A percentile compares a stretch with the other conserved stretches of the same genome.
These are phyloP conservation scores for Lasiosphaeria hispida DNA, from an alignment of 495 filamentous ascomycete species.

Conservation along the genomic window DNA sequence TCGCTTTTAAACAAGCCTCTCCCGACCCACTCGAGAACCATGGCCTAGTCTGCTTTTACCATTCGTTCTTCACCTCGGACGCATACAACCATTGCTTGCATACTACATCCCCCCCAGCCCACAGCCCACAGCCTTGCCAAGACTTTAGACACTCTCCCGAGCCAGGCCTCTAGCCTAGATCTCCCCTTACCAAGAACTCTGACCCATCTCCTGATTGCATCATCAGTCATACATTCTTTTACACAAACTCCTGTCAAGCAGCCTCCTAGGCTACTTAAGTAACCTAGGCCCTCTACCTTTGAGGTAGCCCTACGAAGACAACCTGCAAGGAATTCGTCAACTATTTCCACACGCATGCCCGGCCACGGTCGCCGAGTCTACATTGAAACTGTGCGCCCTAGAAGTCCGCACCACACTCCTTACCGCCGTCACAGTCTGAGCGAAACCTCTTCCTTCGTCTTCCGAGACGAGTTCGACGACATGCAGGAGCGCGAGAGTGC, in stretches of 20 bases:
- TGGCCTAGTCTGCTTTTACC: slow-evolving; percentile 5
- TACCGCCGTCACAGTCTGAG: slow-evolving; percentile 17
- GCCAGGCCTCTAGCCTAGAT: background rate
- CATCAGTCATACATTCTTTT: background rate
- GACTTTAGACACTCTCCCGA: background rate
- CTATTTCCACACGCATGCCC: slow-evolving; percentile 17
- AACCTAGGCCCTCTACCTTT: background rate
- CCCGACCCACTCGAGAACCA: slow-evolving; percentile 7
- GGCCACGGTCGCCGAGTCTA: slow-evolving; percentile 22
- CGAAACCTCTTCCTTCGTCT: slow-evolving; percentile 21
- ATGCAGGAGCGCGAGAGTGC: slow-evolving; percentile 23
- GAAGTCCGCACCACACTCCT: slow-evolving; percentile 12
- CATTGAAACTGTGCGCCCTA: slow-evolving; percentile 18
- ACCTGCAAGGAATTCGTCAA: background rate
- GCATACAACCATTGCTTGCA: slow-evolving; percentile 17
- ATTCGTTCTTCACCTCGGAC: slow-evolving; percentile 17
- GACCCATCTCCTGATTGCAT: background rate
- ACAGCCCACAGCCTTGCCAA: background rate
- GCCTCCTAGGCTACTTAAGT: background rate
- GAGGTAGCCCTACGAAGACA: background rate
- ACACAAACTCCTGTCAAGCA: background rate
- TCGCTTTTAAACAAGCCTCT: slow-evolving; percentile 13
- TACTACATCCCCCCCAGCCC: background rate
- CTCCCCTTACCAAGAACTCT: background rate
- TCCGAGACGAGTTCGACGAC: slow-evolving; percentile 20